phyloP scores from a whole-genome alignment of 1,139 yeast species.

The Kluyveromyces sp. region DNA sequence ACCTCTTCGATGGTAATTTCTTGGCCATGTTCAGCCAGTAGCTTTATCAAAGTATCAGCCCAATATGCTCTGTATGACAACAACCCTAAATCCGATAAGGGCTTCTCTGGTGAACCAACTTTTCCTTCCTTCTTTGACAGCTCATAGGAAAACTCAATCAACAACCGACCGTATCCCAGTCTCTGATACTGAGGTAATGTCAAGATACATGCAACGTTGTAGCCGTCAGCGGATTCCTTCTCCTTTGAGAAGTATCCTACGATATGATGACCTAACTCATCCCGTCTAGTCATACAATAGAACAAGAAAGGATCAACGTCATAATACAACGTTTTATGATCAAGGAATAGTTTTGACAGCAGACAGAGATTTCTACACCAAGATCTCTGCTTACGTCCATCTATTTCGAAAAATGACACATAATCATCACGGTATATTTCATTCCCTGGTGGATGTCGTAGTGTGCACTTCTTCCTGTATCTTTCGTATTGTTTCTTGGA shows the following conservation, averaged over 20 bases:
- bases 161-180: conserved; percentile 83
- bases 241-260: conserved; percentile 97
- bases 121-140: conserved; percentile 81
- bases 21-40: conserved; percentile 57
- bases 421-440: conserved; percentile 87
- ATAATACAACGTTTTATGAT: conserved; percentile 90
- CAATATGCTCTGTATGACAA: conserved; percentile 92
- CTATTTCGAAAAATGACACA: conserved; percentile 89
- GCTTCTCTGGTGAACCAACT: conserved; percentile 95
- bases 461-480: conserved; percentile 75
- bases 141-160: conserved; percentile 90
- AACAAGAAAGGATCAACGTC: conserved; percentile 96
- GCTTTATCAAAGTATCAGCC: conserved; percentile 81
- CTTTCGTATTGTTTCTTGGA: conserved; percentile 87
- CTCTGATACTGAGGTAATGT: conserved; percentile 95
- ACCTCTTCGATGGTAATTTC: conserved; percentile 93
- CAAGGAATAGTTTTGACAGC: conserved; percentile 78
- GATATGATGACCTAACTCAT: conserved; percentile 84
- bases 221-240: conserved; percentile 92
- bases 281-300: conserved; percentile 88
- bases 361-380: conserved; percentile 96
- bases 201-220: conserved; percentile 93
- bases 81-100: conserved; percentile 88
- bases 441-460: conserved; percentile 96
- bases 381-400: conserved; percentile 88